phyloP scores from a whole-genome alignment of 2,329 filamentous ascomycete genomes.

The Aspergillus bombycis region DNA sequence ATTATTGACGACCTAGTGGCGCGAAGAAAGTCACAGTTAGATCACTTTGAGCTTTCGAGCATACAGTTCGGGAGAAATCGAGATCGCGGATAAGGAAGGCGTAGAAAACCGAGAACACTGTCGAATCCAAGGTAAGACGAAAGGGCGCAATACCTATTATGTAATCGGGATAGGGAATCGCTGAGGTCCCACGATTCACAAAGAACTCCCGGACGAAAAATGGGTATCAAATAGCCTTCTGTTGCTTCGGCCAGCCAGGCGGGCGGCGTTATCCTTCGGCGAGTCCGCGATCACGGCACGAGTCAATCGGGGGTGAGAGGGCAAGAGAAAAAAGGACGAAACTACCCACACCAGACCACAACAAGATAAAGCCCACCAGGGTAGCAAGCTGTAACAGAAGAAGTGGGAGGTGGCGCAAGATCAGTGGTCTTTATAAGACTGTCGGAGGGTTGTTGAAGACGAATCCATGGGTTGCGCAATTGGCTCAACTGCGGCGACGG shows the following conservation, averaged over 20 bases:
- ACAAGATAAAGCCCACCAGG: neutral
- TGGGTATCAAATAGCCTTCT: conserved; percentile 3
- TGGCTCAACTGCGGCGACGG: conserved; percentile 17
- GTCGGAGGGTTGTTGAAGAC: conserved; percentile 12
- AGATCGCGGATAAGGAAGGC: neutral
- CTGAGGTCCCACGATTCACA: neutral
- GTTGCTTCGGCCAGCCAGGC: conserved; percentile 11
- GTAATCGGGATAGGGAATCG: neutral
- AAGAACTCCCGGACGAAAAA: neutral
- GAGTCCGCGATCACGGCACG: conserved; percentile 24
- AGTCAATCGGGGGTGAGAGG: conserved; percentile 6
- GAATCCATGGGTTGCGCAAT: conserved; percentile 12
- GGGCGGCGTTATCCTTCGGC: conserved; percentile 21
- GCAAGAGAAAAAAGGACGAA: conserved; percentile 1
- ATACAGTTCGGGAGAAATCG: neutral
- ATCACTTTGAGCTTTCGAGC: neutral
- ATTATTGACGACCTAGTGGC: neutral
- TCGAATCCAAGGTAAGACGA: neutral
- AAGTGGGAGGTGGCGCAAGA: conserved; percentile 2
- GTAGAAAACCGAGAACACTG: neutral
- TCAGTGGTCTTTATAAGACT: neutral
- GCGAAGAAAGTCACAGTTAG: neutral
- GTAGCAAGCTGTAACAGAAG: neutral
- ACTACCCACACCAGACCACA: neutral
- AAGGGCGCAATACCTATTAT: conserved; percentile 2